Percentiles rank a stretch among this genome's conserved stretches.
phyloP scores from a whole-genome alignment of 2,329 filamentous ascomycete genomes.

The Cladophialophora bantiana region DNA sequence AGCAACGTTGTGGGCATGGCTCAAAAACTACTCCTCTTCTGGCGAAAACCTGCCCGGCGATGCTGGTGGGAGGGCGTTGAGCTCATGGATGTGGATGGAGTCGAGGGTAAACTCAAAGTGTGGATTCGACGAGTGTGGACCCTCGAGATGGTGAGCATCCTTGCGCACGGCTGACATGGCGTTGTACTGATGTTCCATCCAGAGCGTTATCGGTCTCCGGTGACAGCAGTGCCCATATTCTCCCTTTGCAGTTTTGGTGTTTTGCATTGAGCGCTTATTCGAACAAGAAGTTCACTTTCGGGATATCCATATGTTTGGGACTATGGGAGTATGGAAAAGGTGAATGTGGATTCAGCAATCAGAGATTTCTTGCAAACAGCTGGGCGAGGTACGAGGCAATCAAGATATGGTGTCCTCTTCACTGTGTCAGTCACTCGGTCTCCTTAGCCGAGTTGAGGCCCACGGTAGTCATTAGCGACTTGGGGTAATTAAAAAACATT shows the following conservation, averaged over 20 bases:
- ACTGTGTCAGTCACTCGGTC: not conserved
- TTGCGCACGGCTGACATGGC: not conserved
- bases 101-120: slow-evolving; percentile 91
- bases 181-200: slow-evolving; percentile 29
- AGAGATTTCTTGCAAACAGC: not conserved
- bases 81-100: slow-evolving; percentile 84
- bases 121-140: slow-evolving; percentile 99
- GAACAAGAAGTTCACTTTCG: slow-evolving; percentile 6
- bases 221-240: slow-evolving; percentile 47
- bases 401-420: not conserved
- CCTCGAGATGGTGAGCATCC: slow-evolving; percentile 79
- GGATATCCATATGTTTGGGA: slow-evolving; percentile 1
- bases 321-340: not conserved
- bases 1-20: slow-evolving; percentile 91
- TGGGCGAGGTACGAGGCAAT: not conserved
- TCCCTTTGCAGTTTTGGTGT: not conserved
- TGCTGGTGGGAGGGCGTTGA: slow-evolving; percentile 99
- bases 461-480: not conserved
- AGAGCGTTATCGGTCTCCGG: slow-evolving; percentile 86
- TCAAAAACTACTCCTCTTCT: slow-evolving; percentile 95
- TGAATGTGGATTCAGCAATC: not conserved
- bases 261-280: slow-evolving; percentile 14
- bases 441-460: not conserved
- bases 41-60: slow-evolving; percentile 92
- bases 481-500: not conserved